Evolutionary conservation across 495 filamentous ascomycete genomes (phyloP), one percentile per base, ranked within the genome.

Genomic region (Trichoderma orchidacearum): DNA sequence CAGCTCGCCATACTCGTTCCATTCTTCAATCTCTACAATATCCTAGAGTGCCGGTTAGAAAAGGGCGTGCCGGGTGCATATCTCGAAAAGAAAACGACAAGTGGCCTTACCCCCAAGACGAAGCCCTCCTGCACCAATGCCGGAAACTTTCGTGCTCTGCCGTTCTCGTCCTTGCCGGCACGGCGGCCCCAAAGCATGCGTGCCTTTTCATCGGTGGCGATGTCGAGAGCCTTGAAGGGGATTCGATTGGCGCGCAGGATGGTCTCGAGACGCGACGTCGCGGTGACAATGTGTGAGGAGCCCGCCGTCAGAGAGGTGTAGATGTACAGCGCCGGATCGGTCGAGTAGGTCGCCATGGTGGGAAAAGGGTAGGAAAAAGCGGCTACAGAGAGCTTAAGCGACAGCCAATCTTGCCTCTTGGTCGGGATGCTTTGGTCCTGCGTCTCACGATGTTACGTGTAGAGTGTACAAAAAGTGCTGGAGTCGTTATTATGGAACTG

Each of bases 1-100:
- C 56, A 98, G 78, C 73, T 97, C 93, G 64, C 87, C 92, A 65
- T 92, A 95, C 63, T 98, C 93, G 71, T 98, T 98, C 94, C 94
- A 97, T 66, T 97, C 93, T 73, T 98, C 93, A 56, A 96, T 80
- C 65, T 96, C 80, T 57, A 95, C 89, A 25, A 96, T 75, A 66
- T 97, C 93, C 90, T 96, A 60, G 27, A 50, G 15, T 1, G 1
- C 13, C 3, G 17, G 51, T 53, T 53, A 56, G 52, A 35, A 23
- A 54, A 15, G n/a, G n/a, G n/a, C n/a, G n/a, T n/a, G n/a, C n/a
- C n/a, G n/a, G n/a, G n/a, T n/a, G n/a, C n/a, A n/a, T 23, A 18
- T 1, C 18, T 35, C n/a, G 30, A 5, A 52, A 21, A 54, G 51
- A 28, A 45, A 2, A 35, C 48, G 55, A 50, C 4, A 48, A 36